Conservation (phyloP, 2,329 filamentous ascomycete genomes). For the Ophiostoma sp. region DNA sequence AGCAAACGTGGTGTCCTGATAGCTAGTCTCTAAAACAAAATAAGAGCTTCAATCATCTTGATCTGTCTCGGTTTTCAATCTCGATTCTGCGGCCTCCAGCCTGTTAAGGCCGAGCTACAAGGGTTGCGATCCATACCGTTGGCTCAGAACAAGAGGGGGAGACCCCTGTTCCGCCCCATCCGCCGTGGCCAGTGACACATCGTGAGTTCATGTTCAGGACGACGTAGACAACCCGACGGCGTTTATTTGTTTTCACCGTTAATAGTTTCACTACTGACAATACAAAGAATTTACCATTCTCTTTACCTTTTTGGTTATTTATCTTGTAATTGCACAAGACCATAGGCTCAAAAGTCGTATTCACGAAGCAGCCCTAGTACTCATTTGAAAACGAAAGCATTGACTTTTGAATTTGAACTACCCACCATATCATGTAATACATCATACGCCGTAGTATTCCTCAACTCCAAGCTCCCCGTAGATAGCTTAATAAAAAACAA, state of each 20-base stretch:
- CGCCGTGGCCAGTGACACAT: neutral
- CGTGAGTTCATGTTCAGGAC: neutral
- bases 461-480: neutral
- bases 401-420: neutral
- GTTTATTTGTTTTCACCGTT: neutral
- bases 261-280: too few relatives aligned
- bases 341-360: too few relatives aligned
- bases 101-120: slow-evolving; percentile 15
- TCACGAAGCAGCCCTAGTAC: too few relatives aligned
- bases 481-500: neutral
- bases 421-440: too few relatives aligned
- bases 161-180: neutral
- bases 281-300: too few relatives aligned
- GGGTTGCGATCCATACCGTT: neutral
- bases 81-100: neutral
- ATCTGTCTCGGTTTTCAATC: neutral
- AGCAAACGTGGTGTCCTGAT: too few relatives aligned
- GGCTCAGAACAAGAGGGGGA: neutral
- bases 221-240: neutral
- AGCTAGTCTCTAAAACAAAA: neutral
- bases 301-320: too few relatives aligned
- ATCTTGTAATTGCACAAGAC: neutral
- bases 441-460: neutral
- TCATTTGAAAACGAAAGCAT: too few relatives aligned
- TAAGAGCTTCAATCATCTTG: neutral